Base-by-base conservation (phyloP, 805 yeast genomes). In the Wickerhamomyces hampshirensis region DNA sequence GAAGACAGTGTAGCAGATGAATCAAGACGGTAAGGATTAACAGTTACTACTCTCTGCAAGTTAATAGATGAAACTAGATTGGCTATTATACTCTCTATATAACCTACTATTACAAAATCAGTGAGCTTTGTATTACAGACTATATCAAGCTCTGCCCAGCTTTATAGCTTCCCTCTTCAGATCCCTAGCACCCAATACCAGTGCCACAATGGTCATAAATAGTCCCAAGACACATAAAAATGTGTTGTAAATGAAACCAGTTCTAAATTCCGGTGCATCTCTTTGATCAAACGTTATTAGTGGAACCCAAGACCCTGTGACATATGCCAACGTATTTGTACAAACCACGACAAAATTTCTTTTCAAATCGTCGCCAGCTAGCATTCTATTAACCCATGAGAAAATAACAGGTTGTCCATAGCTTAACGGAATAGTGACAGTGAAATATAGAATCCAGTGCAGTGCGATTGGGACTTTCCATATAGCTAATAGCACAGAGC, bases 391-490 rank as follows among this genome's bases (percentile, higher is more conserved):
- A 24, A 74, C 66, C 82, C 81, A 76, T 3, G 77, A 61, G 41
- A 68, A 75, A 10, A 74, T 70, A 43, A 70, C 63, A 4, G 80
- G 79, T 55, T 72, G 80, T 1, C 77, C 80, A 69, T 67, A 68
- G 4, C 70, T 49, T 0, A 69, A 58, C 7, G 77, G 76, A 12
- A 69, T 52, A 4, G 75, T 74, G 3, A 68, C 53, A 32, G 73
- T 43, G 43, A 66, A 73, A 50, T 71, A 77, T 12, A 68, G 58
- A 7, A 69, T 55, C 74, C 77, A 74, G 39, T 73, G 75, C 26
- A 67, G 62, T 2, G 71, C 71, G 10, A 46, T 51, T 2, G 75
- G 72, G 19, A 74, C 63, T 28, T 69, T 45, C 79, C 80, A 76
- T 21, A 21, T 27, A 14, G 27, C 14, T 26, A 33, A 23, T 21